Percentiles rank a stretch among this genome's conserved stretches.
Conservation (phyloP, 805 yeast species). For the Kodamaea fukazawae region DNA sequence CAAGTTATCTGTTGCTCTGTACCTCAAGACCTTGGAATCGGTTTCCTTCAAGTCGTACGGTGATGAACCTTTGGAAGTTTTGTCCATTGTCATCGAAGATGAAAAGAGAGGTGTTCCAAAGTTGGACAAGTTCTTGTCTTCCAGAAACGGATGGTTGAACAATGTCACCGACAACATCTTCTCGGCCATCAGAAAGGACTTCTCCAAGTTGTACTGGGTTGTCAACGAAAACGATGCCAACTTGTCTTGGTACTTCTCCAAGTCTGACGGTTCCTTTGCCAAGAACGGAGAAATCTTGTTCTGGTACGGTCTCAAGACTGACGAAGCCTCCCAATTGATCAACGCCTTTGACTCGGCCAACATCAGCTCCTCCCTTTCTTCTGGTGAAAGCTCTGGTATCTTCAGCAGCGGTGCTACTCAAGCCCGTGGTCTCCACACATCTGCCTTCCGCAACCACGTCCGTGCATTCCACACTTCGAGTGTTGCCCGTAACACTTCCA, state of each 20-base stretch:
- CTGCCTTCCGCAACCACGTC: conserved; percentile 7
- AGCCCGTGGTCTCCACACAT: conserved; percentile 52
- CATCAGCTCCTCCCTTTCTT: conserved; percentile 35
- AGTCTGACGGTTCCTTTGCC: conserved; percentile 91
- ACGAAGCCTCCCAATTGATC: conserved; percentile 61
- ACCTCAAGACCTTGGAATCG: conserved; percentile 67
- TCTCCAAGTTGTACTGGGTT: conserved; percentile 75
- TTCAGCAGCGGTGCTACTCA: conserved; percentile 42
- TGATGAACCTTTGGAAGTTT: conserved; percentile 93
- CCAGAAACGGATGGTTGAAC: conserved; percentile 94
- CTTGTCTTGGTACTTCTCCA: conserved; percentile 85
- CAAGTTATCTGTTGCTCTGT: conserved; percentile 72
- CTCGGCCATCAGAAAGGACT: conserved; percentile 74
- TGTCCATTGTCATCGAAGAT: conserved; percentile 71
- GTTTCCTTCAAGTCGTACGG: conserved; percentile 74
- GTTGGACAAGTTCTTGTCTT: conserved; percentile 81
- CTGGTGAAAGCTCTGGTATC: conserved; percentile 44
- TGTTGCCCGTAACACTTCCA: conserved; percentile 28
- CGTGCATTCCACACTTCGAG: conserved; percentile 1
- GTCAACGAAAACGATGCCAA: conserved; percentile 89
- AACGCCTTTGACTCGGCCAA: conserved; percentile 42
- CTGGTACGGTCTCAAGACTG: conserved; percentile 87
- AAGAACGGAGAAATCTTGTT: conserved; percentile 86
- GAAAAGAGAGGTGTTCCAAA: conserved; percentile 54
- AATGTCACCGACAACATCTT: conserved; percentile 95